phyloP scores from a whole-genome alignment of 306 rosid species.

The Ceratonia siliqua region DNA sequence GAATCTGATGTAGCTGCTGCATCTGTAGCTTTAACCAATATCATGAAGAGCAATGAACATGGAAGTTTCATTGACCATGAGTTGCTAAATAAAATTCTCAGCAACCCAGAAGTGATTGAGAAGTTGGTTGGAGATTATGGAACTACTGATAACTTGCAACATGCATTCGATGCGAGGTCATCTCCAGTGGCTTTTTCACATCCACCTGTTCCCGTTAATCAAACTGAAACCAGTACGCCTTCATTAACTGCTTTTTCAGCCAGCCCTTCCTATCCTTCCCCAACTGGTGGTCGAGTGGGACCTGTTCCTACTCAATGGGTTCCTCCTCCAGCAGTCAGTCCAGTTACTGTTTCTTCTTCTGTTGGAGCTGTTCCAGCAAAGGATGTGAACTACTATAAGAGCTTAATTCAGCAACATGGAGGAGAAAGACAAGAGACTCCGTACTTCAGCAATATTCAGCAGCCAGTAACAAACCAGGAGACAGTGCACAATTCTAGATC shows the following conservation, averaged over 20 bases:
- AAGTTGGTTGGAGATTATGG: conserved; percentile 68
- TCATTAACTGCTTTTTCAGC: conserved; percentile 36
- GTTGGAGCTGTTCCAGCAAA: conserved; percentile 52
- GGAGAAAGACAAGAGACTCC: conserved; percentile 75
- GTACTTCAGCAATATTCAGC: conserved; percentile 49
- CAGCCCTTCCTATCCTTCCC: conserved; percentile 45
- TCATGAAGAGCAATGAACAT: conserved; percentile 63
- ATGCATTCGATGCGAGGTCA: conserved; percentile 44
- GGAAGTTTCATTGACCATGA: conserved; percentile 73
- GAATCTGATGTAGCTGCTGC: conserved; percentile 69
- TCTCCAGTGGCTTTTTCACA: conserved; percentile 46
- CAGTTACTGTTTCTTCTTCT: conserved; percentile 47
- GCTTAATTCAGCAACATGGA: conserved; percentile 94
- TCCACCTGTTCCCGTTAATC: conserved; percentile 38
- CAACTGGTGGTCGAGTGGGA: conserved; percentile 45
- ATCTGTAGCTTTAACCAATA: conserved; percentile 60
- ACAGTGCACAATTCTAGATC: conserved; percentile 47
- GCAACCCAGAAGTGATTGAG: conserved; percentile 77
- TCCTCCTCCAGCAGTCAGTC: conserved; percentile 36
- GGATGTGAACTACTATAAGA: conserved; percentile 82
- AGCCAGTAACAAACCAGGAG: conserved; percentile 53
- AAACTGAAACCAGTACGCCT: conserved; percentile 41
- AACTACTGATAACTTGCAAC: conserved; percentile 36
- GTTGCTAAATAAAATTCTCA: conserved; percentile 68
- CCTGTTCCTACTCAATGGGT: conserved; percentile 45